Conservation (phyloP, 2,329 filamentous ascomycete species). For the Fonsecaea nubica region DNA sequence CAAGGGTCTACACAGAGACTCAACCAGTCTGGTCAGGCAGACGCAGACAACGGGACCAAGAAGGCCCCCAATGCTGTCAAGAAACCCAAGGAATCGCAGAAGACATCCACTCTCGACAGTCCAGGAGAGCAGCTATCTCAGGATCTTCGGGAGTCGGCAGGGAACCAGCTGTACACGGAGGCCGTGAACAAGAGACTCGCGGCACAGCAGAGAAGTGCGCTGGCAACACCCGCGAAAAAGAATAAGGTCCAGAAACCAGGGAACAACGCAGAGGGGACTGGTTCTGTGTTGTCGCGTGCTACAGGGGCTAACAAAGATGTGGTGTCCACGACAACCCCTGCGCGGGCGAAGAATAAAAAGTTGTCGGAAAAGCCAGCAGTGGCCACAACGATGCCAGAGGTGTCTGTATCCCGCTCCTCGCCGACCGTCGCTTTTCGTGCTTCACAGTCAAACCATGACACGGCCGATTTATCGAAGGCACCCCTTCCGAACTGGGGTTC, state of each 20-base stretch:
- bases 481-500: slow-evolving; percentile 27
- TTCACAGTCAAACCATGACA: not conserved
- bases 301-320: not conserved
- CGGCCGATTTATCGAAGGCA: not conserved
- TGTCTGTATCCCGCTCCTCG: not conserved
- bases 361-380: not conserved
- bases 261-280: not conserved
- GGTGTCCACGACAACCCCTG: not conserved
- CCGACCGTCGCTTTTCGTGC: not conserved
- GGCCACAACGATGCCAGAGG: not conserved
- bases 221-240: slow-evolving; percentile 15
- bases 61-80: slow-evolving; percentile 5
- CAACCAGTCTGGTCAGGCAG: not conserved
- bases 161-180: slow-evolving; percentile 6
- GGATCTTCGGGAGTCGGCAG: slow-evolving; percentile 30
- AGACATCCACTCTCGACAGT: slow-evolving; percentile 30
- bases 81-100: slow-evolving; percentile 4
- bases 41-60: not conserved
- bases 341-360: not conserved
- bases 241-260: not conserved
- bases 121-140: slow-evolving; percentile 38
- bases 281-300: not conserved
- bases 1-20: not conserved
- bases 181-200: slow-evolving; percentile 12
- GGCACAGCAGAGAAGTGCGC: slow-evolving; percentile 8